Conservation (phyloP, 257 asterid genomes). For the Craterostigma plantagineum region DNA sequence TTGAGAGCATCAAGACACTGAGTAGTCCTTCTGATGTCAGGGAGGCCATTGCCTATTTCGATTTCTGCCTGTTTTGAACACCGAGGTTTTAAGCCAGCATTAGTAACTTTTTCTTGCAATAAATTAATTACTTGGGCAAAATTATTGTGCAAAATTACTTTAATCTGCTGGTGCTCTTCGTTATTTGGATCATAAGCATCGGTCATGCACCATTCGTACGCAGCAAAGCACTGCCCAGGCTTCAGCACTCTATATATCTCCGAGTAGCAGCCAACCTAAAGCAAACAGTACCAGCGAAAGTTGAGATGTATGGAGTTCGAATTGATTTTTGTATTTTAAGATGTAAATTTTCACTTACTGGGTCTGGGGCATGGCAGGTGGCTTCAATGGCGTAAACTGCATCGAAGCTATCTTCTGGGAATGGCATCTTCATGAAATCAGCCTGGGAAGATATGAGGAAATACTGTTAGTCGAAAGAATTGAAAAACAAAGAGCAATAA, state of each 20-base stretch:
- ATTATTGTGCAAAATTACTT: slow-evolving; percentile 23
- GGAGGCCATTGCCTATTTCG: slow-evolving; percentile 89
- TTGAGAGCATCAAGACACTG: slow-evolving; percentile 71
- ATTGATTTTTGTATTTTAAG: not conserved
- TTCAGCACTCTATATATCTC: slow-evolving; percentile 80
- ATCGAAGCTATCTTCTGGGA: slow-evolving; percentile 71
- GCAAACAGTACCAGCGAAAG: not conserved
- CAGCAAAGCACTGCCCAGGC: slow-evolving; percentile 97
- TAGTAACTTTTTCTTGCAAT: too few species aligned
- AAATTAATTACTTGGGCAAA: too few species aligned
- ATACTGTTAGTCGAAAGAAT: slow-evolving; percentile 7
- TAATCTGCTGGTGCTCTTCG: slow-evolving; percentile 67
- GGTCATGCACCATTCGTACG: slow-evolving; percentile 99
- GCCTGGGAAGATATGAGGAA: slow-evolving; percentile 35
- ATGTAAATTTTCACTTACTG: slow-evolving; percentile 25
- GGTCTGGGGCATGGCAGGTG: slow-evolving; percentile 97
- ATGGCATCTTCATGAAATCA: slow-evolving; percentile 97
- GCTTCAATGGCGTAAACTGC: slow-evolving; percentile 98
- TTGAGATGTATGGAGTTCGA: not conserved
- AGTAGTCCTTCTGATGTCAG: slow-evolving; percentile 50
- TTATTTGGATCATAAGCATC: slow-evolving; percentile 58
- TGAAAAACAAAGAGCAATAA: not conserved
- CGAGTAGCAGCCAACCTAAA: slow-evolving; percentile 87
- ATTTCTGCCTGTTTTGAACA: slow-evolving; percentile 61
- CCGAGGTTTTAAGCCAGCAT: slow-evolving; percentile 5